Evolutionary conservation across 306 rosid species (phyloP).

Genomic region (Herpetospermum pedunculosum): DNA sequence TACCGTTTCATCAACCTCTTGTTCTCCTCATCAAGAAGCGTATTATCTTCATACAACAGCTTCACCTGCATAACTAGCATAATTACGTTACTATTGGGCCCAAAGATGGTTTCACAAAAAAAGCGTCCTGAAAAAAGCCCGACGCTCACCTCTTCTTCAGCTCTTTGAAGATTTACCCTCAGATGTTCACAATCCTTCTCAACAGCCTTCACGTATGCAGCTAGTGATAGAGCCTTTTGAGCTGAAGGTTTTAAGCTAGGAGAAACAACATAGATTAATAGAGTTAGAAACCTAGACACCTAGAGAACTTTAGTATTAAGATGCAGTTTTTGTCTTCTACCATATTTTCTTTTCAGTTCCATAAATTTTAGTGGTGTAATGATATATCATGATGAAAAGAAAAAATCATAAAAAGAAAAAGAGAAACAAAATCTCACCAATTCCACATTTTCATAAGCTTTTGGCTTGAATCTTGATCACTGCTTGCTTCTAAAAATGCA

Average conservation of each 20-base stretch:
- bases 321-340: background rate
- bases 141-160: conserved; percentile 75
- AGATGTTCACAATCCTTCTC: conserved; percentile 73
- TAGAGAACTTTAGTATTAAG: background rate
- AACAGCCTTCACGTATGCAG: conserved; percentile 48
- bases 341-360: background rate
- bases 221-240: conserved; percentile 46
- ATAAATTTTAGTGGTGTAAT: background rate
- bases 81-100: background rate
- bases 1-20: conserved; percentile 32
- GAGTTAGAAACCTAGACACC: background rate
- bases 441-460: conserved; percentile 59
- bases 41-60: conserved; percentile 59
- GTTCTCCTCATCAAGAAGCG: conserved; percentile 46
- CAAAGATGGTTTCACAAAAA: background rate
- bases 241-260: conserved; percentile 63
- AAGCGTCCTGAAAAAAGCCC: background rate
- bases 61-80: conserved; percentile 42
- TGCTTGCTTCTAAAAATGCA: conserved; percentile 50
- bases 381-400: background rate
- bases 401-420: background rate
- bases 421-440: conserved; percentile 31
- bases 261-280: conserved; percentile 1
- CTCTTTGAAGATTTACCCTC: conserved; percentile 61
- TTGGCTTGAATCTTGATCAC: conserved; percentile 41